A percentile compares a stretch with the other conserved stretches of the same genome.
These are phyloP conservation scores for Rhizoclosmatium globosum DNA, from an alignment of 192 early-diverging fungal genomes.

Conservation along the genomic window DNA sequence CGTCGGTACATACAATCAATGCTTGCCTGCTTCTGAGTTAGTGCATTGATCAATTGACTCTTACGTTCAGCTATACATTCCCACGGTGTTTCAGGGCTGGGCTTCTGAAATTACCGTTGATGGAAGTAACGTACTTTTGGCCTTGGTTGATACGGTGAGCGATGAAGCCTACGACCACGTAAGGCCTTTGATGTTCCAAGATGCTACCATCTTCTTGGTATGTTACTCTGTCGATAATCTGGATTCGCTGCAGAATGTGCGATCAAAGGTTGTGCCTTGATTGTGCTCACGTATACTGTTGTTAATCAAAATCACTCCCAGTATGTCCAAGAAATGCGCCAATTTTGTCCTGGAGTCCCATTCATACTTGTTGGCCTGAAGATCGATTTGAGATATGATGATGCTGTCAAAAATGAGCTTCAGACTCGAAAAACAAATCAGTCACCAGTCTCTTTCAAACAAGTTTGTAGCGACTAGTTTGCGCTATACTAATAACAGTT, in stretches of 20 bases:
- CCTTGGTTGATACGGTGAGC: slow-evolving; percentile 91
- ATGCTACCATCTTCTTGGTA: slow-evolving; percentile 82
- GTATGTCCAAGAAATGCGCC: background rate
- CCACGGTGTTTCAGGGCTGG: slow-evolving; percentile 28
- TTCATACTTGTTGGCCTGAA: slow-evolving; percentile 43
- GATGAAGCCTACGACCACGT: slow-evolving; percentile 92
- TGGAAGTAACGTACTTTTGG: slow-evolving; percentile 59
- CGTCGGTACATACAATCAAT: too few relatives aligned
- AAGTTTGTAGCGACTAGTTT: background rate
- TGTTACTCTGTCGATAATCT: slow-evolving; percentile 72
- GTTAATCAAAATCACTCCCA: background rate
- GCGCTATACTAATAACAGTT: background rate
- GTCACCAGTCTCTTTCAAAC: background rate
- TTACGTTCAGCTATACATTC: background rate
- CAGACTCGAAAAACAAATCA: background rate
- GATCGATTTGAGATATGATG: slow-evolving; percentile 37
- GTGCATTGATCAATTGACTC: too few relatives aligned
- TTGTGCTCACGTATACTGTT: background rate
- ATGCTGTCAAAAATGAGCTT: background rate
- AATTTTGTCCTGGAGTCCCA: slow-evolving; percentile 23
- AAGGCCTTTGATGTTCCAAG: slow-evolving; percentile 84
- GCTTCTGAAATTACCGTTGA: slow-evolving; percentile 55
- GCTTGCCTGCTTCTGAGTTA: too few relatives aligned
- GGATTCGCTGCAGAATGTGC: slow-evolving; percentile 37
- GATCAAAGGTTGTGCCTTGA: slow-evolving; percentile 12